Conservation (phyloP, 495 filamentous ascomycete species). For the Penicillium malachiteum region DNA sequence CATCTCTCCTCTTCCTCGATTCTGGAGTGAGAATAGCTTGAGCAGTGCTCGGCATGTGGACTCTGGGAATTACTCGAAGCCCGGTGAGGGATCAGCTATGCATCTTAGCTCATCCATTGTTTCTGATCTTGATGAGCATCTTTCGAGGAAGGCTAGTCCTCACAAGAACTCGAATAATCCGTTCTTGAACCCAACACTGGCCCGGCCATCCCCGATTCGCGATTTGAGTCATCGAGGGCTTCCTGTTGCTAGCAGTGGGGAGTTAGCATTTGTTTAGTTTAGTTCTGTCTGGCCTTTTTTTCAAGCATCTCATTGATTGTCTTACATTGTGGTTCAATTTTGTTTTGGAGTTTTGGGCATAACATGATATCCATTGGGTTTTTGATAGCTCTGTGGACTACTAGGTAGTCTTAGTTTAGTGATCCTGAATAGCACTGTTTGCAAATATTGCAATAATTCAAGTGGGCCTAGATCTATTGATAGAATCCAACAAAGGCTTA, state of each 20-base stretch:
- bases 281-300: background rate
- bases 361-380: slow-evolving; percentile 32
- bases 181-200: slow-evolving; percentile 12
- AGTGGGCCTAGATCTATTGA: too few relatives aligned
- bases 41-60: slow-evolving; percentile 26
- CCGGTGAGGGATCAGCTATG: slow-evolving; percentile 5
- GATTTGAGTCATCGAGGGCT: slow-evolving; percentile 20
- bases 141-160: slow-evolving; percentile 22
- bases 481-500: too few relatives aligned
- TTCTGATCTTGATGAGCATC: slow-evolving; percentile 28
- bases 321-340: background rate
- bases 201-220: slow-evolving; percentile 21
- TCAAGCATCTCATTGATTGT: background rate
- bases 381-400: slow-evolving; percentile 3
- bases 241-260: slow-evolving; percentile 29
- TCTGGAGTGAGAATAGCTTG: slow-evolving; percentile 42
- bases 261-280: slow-evolving; percentile 34
- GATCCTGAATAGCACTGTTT: background rate
- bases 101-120: slow-evolving; percentile 27
- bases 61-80: slow-evolving; percentile 19
- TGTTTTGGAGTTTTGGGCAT: slow-evolving; percentile 23
- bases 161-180: slow-evolving; percentile 9
- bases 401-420: background rate
- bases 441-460: background rate
- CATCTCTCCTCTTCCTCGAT: slow-evolving; percentile 45